Evolutionary conservation across 2,329 filamentous ascomycete species (phyloP).

Genomic region (Ceratocystis albifundus): DNA sequence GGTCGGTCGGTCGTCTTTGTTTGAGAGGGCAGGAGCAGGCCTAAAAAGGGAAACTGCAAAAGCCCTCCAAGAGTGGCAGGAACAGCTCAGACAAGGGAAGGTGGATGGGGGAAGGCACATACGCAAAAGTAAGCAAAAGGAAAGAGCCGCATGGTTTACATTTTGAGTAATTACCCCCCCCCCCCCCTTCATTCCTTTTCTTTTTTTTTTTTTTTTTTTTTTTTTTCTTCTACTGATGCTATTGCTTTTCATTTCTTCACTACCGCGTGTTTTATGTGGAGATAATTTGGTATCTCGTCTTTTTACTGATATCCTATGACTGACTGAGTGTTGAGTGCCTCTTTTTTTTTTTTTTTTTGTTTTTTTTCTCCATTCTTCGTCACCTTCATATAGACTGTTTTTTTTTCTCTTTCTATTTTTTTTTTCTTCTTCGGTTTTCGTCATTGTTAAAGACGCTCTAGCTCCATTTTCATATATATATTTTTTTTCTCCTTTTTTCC

Average conservation of each 20-base stretch:
- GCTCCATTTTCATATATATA: too few species aligned
- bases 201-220: too few species aligned
- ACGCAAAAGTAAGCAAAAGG: neutral
- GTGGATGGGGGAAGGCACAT: neutral
- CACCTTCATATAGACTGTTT: slow-evolving; percentile 8
- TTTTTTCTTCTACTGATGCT: neutral
- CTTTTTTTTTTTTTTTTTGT: slow-evolving; percentile 4
- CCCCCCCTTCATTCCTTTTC: neutral
- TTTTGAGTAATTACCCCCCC: neutral
- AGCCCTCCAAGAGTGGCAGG: neutral
- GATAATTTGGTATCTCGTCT: slow-evolving; percentile 13
- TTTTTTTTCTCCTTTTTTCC: neutral
- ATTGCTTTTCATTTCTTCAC: neutral
- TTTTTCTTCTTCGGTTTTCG: neutral
- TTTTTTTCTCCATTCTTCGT: neutral
- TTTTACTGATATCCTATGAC: neutral
- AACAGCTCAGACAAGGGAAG: neutral
- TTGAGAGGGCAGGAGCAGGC: neutral
- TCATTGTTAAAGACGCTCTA: neutral
- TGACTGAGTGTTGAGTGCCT: too few species aligned
- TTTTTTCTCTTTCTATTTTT: slow-evolving; percentile 3
- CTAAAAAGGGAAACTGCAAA: neutral
- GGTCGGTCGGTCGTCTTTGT: neutral
- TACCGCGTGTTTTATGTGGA: neutral
- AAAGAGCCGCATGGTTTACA: neutral